These are phyloP conservation scores for Rhododendron ferrugineum DNA, from an alignment of 148 eudicot genomes.

Conservation along the genomic window DNA sequence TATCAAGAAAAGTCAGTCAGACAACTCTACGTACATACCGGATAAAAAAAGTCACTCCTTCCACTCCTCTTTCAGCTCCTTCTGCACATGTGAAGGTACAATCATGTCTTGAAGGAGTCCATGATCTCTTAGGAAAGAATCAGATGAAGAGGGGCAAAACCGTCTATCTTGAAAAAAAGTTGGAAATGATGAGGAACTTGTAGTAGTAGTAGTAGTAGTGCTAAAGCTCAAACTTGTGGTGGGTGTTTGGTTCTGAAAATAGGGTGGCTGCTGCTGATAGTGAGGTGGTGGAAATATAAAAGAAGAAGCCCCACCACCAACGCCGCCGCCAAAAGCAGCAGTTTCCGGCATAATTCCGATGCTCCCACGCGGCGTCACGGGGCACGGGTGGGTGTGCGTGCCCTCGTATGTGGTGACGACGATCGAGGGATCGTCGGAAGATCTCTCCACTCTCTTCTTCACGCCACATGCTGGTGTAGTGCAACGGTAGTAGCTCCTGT, in stretches of 20 bases:
- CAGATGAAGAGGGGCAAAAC: conserved; percentile 13
- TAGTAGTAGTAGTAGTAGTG: conserved; percentile 3
- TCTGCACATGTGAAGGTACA: conserved; percentile 37
- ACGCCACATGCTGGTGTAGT: conserved; percentile 79
- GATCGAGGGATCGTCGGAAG: conserved; percentile 51
- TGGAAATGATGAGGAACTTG: conserved; percentile 8
- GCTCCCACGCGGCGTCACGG: conserved; percentile 41
- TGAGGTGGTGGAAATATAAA: conserved; percentile 16
- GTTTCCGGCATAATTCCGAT: conserved; percentile 34
- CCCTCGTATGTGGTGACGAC: conserved; percentile 93
- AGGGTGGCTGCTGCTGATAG: conserved; percentile 23
- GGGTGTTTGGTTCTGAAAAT: conserved; percentile 17
- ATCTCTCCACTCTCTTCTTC: conserved; percentile 83
- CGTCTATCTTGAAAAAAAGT: conserved; percentile 13
- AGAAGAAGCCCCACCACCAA: conserved; percentile 7
- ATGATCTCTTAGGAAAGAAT: conserved; percentile 35
- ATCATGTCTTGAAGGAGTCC: conserved; percentile 68
- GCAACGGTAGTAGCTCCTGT: conserved; percentile 94
- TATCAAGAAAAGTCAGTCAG: conserved; percentile 9
- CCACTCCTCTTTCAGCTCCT: conserved; percentile 37
- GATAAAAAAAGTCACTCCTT: neutral
- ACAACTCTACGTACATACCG: conserved; percentile 6
- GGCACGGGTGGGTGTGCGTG: conserved; percentile 71
- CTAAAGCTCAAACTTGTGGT: conserved; percentile 10
- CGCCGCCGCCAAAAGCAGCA: neutral